Evolutionary conservation across 75 land plant species (phyloP).

Genomic region (Pinus tabuliformis): DNA sequence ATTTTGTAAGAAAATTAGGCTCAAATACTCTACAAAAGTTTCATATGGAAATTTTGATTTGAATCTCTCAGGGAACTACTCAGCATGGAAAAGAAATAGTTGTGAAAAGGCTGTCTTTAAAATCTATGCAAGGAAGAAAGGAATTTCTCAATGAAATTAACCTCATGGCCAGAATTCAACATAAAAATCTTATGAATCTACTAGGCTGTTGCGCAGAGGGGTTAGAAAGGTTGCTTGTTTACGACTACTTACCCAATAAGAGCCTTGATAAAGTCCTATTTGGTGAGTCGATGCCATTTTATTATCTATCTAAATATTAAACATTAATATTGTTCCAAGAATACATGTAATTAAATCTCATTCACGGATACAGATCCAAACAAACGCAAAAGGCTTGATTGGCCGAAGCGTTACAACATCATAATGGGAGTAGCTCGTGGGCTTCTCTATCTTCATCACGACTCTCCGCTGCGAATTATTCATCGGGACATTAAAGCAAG

Average conservation of each 20-base stretch:
- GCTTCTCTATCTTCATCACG: conserved; percentile 28
- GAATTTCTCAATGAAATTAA: conserved; percentile 44
- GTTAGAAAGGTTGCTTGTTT: conserved; percentile 36
- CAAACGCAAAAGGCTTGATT: conserved; percentile 1
- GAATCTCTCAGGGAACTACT: conserved; percentile 22
- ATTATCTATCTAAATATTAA: no score
- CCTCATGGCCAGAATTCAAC: conserved; percentile 31
- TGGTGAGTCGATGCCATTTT: not conserved
- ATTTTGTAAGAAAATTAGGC: not conserved
- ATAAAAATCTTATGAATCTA: conserved; percentile 25
- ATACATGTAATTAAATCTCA: no score
- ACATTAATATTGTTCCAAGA: no score
- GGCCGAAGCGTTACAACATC: conserved; percentile 26
- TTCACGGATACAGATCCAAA: no score
- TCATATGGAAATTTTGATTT: no score
- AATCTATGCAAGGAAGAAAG: conserved; percentile 22
- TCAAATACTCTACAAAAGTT: not conserved
- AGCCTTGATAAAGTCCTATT: conserved; percentile 35
- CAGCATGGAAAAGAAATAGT: conserved; percentile 45
- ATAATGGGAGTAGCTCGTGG: conserved; percentile 36
- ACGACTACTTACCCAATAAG: conserved; percentile 44
- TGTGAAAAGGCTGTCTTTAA: conserved; percentile 34
- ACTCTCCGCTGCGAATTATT: no score
- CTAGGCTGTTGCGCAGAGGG: conserved; percentile 37
- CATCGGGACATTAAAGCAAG: no score